phyloP scores from a whole-genome alignment of 2,329 filamentous ascomycete genomes.

The Colletotrichum tropicicola region DNA sequence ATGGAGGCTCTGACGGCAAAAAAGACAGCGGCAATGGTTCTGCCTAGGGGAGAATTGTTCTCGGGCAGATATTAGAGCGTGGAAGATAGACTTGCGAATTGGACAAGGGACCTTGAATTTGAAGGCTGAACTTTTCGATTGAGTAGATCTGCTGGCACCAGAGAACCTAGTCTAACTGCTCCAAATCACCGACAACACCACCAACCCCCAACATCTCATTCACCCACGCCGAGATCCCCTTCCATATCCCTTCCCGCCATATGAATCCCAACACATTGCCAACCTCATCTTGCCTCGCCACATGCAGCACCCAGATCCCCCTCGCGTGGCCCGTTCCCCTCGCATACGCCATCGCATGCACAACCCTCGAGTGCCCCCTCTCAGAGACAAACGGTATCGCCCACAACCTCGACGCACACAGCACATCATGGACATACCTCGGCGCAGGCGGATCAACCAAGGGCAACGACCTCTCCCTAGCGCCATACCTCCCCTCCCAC shows the following conservation, averaged over 20 bases:
- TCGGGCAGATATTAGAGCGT: no score
- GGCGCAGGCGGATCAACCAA: not conserved
- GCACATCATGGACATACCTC: not conserved
- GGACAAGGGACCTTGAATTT: no score
- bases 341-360: slow-evolving; percentile 1
- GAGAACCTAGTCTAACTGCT: not conserved
- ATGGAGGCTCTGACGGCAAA: not conserved
- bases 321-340: not conserved
- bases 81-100: no score
- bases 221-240: not conserved
- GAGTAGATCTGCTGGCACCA: no score
- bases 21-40: no score
- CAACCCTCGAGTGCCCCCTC: not conserved
- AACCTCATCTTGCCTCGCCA: not conserved
- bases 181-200: not conserved
- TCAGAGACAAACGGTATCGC: not conserved
- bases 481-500: not conserved
- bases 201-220: no score
- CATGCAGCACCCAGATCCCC: not conserved
- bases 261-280: not conserved
- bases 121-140: not conserved
- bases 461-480: not conserved
- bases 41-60: no score
- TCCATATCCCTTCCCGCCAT: not conserved
- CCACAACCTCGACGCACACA: not conserved